These are phyloP conservation scores for Schizophyllum amplum DNA, from an alignment of 1,284 basidiomycete genomes.

Conservation along the genomic window DNA sequence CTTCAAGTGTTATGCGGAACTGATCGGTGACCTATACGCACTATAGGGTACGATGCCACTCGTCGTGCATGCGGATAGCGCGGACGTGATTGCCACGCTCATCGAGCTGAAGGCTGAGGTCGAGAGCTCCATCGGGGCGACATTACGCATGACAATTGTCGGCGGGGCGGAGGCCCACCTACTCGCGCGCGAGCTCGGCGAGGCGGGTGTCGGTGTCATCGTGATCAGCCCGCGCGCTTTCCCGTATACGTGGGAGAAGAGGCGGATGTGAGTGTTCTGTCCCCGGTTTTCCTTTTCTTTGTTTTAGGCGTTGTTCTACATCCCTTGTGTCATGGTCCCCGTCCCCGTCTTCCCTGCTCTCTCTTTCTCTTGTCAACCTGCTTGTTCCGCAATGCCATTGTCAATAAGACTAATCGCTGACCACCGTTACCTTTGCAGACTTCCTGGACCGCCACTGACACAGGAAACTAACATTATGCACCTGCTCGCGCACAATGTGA, in stretches of 20 bases:
- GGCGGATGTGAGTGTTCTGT: conserved; percentile 34
- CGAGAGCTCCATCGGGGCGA: conserved; percentile 30
- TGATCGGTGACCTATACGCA: not conserved
- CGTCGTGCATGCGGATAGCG: conserved; percentile 50
- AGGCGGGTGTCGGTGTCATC: conserved; percentile 55
- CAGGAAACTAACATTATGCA: conserved; percentile 40
- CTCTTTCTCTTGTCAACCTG: too few species aligned
- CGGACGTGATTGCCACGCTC: conserved; percentile 62
- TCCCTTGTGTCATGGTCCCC: too few species aligned
- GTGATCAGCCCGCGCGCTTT: conserved; percentile 44
- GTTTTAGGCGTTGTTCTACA: not conserved
- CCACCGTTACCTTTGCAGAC: too few species aligned
- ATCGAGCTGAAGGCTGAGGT: conserved; percentile 54
- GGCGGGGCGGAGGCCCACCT: conserved; percentile 59
- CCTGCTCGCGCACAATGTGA: conserved; percentile 49
- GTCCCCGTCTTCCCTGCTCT: too few species aligned
- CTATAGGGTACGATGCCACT: conserved; percentile 21
- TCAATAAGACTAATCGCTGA: too few species aligned
- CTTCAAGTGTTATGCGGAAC: not conserved
- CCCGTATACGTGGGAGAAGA: conserved; percentile 47
- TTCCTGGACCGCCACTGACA: conserved; percentile 59
- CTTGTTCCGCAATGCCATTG: too few species aligned
- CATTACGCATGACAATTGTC: conserved; percentile 38
- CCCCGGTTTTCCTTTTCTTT: too few species aligned
- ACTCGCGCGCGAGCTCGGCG: conserved; percentile 53